Conservation (phyloP, 345 rosid species). For the Populus deltoides region DNA sequence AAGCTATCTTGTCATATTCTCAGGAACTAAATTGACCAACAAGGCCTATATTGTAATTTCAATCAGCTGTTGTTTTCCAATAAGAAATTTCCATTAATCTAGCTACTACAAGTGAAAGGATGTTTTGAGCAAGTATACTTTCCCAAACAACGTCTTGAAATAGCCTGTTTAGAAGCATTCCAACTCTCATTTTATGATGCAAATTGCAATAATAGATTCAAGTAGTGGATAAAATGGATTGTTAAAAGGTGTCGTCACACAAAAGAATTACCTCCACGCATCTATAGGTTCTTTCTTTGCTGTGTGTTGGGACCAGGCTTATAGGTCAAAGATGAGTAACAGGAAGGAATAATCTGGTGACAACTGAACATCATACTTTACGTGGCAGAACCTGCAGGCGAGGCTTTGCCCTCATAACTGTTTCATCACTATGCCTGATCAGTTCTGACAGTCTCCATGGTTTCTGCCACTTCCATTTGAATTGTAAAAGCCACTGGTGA, state of each 20-base stretch:
- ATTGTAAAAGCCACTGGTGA: conserved; percentile 94
- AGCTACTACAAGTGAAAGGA: not conserved
- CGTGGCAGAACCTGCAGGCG: conserved; percentile 51
- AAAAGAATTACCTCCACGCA: conserved; percentile 41
- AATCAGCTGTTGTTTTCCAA: not conserved
- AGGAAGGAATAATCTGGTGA: conserved; percentile 17
- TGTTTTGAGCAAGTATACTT: not conserved
- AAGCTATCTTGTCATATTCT: not conserved
- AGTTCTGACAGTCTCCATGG: conserved; percentile 97
- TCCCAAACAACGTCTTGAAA: no score
- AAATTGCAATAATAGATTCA: not conserved
- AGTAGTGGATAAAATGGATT: not conserved
- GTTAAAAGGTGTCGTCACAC: not conserved
- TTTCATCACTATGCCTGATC: conserved; percentile 87
- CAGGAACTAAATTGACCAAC: not conserved
- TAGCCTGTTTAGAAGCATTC: not conserved
- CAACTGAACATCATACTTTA: conserved; percentile 26
- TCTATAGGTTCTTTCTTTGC: conserved; percentile 24
- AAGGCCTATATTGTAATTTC: not conserved
- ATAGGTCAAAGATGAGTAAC: conserved; percentile 28
- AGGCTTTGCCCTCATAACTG: conserved; percentile 61
- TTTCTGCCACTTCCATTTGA: conserved; percentile 99
- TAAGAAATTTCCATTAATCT: not conserved
- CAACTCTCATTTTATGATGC: not conserved
- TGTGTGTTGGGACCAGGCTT: conserved; percentile 22